Evolutionary conservation across 371 early-diverging fungal species (phyloP).

Genomic region (Rhizopus sp.): DNA sequence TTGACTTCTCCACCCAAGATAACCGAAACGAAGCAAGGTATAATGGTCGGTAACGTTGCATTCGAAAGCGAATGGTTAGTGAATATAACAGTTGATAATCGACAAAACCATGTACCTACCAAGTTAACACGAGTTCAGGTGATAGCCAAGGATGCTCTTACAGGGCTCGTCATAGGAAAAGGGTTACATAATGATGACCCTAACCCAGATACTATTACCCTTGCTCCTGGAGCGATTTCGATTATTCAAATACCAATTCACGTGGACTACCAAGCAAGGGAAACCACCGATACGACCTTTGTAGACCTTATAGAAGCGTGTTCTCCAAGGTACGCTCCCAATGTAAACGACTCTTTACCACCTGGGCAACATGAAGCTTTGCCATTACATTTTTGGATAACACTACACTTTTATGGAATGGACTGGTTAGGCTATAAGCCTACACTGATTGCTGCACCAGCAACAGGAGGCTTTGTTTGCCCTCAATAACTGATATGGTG

Average conservation of each 20-base stretch:
- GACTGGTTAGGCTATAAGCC: slow-evolving; percentile 38
- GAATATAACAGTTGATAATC: slow-evolving; percentile 44
- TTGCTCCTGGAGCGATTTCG: slow-evolving; percentile 35
- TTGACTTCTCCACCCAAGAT: slow-evolving; percentile 35
- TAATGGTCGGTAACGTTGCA: slow-evolving; percentile 43
- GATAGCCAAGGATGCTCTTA: slow-evolving; percentile 43
- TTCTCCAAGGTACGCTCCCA: slow-evolving; percentile 17
- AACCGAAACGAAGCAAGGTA: slow-evolving; percentile 38
- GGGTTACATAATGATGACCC: slow-evolving; percentile 28
- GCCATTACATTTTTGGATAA: slow-evolving; percentile 37
- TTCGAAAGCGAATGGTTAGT: slow-evolving; percentile 53
- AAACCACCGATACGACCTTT: slow-evolving; percentile 32
- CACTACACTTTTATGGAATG: slow-evolving; percentile 29
- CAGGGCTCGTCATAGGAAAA: slow-evolving; percentile 42
- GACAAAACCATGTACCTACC: slow-evolving; percentile 44
- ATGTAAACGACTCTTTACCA: neutral
- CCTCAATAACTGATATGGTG: slow-evolving; percentile 9
- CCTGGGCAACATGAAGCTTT: slow-evolving; percentile 21
- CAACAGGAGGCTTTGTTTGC: slow-evolving; percentile 24
- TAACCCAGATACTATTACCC: slow-evolving; percentile 19
- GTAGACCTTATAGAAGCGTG: slow-evolving; percentile 31
- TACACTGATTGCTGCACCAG: slow-evolving; percentile 28
- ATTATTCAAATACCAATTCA: slow-evolving; percentile 34
- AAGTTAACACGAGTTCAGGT: slow-evolving; percentile 30
- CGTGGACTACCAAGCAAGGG: slow-evolving; percentile 38